Evolutionary conservation across 441 rosid species (phyloP), one percentile per base, ranked within the genome.

Genomic region (Euphorbia corollata): DNA sequence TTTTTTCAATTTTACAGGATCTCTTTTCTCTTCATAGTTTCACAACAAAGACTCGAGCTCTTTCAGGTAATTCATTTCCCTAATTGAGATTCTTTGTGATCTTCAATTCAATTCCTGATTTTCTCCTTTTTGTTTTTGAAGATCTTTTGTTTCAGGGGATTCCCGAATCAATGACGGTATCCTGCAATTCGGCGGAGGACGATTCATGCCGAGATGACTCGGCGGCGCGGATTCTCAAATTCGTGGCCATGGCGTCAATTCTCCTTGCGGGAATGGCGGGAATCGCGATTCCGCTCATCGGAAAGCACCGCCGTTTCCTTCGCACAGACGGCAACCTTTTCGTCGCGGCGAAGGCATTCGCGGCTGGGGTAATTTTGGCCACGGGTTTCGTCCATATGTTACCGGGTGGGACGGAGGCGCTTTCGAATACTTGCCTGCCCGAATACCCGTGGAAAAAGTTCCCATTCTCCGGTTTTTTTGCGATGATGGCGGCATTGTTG

Each of bases 321-420:
- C 83, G 81, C 0, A 77, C 90, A 0, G 89, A 72, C 45, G 81
- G 89, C 0, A 83, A 84, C 59, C 83, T 90, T 19, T 84, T 90
- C 64, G 83, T 90, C 0, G 87, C 92, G 0, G 87, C 92, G 3
- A 92, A 90, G 79, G 92, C 96, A 2, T 92, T 92, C 39, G 98
- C 97, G 0, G 98, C 96, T 0, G 97, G 98, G 12, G 97, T 92
- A 7, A 92, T 92, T 55, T 86, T 92, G 8, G 96, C 98, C 5
- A 92, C 98, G 13, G 98, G 93, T 30, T 92, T 92, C 61, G 96
- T 90, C 63, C 98, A 90, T 74, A 90, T 92, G 97, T 77, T 92
- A 22, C 61, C 91, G 0, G 89, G 74, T 0, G 98, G 94, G 11
- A 56, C 88, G 0, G 67, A 77, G 1, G 91, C 96, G 2, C 74